These are phyloP conservation scores for Fusarium poae DNA, from an alignment of 2,329 filamentous ascomycete genomes.

Conservation along the genomic window DNA sequence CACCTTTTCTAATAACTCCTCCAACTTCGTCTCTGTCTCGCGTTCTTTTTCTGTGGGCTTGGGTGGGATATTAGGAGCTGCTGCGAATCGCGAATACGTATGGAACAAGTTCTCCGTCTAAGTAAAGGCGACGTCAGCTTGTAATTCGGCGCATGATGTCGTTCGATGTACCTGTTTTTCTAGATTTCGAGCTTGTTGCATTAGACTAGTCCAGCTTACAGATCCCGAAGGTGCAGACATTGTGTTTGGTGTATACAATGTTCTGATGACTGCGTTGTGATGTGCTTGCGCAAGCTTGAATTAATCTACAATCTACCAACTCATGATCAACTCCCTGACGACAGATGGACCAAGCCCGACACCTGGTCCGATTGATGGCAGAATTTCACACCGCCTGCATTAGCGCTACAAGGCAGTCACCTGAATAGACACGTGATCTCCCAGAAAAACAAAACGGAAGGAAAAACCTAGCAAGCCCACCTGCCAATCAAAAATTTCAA, in stretches of 20 bases:
- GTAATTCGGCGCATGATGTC: slow-evolving; percentile 33
- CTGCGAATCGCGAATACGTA: slow-evolving; percentile 91
- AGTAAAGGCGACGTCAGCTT: slow-evolving; percentile 41
- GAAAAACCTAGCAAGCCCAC: slow-evolving; percentile 19
- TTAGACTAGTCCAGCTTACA: slow-evolving; percentile 90
- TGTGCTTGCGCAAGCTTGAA: slow-evolving; percentile 29
- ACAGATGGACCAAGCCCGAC: slow-evolving; percentile 34
- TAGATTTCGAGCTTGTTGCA: slow-evolving; percentile 88
- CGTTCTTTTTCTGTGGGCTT: slow-evolving; percentile 89
- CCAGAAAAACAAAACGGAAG: not conserved
- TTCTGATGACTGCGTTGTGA: slow-evolving; percentile 28
- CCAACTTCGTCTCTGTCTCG: slow-evolving; percentile 82
- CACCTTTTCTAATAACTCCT: slow-evolving; percentile 87
- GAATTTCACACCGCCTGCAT: slow-evolving; percentile 49
- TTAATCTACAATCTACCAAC: slow-evolving; percentile 31
- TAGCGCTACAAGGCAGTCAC: slow-evolving; percentile 17
- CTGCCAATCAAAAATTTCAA: slow-evolving; percentile 53
- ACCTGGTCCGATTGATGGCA: slow-evolving; percentile 46
- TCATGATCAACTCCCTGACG: slow-evolving; percentile 45
- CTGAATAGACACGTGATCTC: slow-evolving; percentile 45
- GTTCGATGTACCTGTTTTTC: slow-evolving; percentile 81
- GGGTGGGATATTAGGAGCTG: slow-evolving; percentile 80
- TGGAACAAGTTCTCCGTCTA: slow-evolving; percentile 89
- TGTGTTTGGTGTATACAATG: slow-evolving; percentile 25
- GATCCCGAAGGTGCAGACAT: slow-evolving; percentile 67